Base-by-base conservation (phyloP, 2,329 filamentous ascomycete species). In the Pseudogymnoascus sp. region DNA sequence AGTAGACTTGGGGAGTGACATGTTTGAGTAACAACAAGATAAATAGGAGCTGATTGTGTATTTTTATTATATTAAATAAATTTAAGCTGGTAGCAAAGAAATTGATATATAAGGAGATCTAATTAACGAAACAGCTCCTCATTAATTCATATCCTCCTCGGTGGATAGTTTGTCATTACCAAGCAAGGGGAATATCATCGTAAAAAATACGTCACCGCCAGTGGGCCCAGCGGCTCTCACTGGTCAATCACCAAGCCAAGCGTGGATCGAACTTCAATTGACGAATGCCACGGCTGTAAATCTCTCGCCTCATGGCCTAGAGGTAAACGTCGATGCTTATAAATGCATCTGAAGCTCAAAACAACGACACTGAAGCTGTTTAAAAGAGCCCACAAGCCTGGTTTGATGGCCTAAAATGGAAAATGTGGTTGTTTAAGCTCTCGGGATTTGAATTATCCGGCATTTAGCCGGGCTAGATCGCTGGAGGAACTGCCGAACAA, bases 1-100 rank as follows among this genome's bases (percentile, higher is more conserved):
- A 14, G 64, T 66, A 1, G 67, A 68, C 61, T 68, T 68, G 0
- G 70, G 70, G 33, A 71, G 57, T 7, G 33, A 58, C 57, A 58
- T 58, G 8, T 58, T 58, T 30, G 33, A 25, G 28, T 33, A 54
- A 33, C 20, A 54, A 54, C 6, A 54, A 54, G 16, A 54, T 2
- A 33, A 14, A 16, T 20, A 2, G 30, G 6, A 8, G 47, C 47
- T 20, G 47, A 33, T 12, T 33, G 9, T 35, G 30, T 16, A 43
- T 35, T 47, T 54, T 8, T 33, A 33, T 20, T 14, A 20, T 2
- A 14, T 35, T 54, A 33, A 25, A 25, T 25, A 25, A 25, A 25
- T 25, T 25, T 50, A 30, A 50, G 4, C 43, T 18, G 25, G 6
- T 11, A 50, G n/a, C 4, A 50, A 50, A 16, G 25, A 50, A 30